Base-by-base conservation (phyloP, 495 filamentous ascomycete genomes). In the Neurospora discreta region DNA sequence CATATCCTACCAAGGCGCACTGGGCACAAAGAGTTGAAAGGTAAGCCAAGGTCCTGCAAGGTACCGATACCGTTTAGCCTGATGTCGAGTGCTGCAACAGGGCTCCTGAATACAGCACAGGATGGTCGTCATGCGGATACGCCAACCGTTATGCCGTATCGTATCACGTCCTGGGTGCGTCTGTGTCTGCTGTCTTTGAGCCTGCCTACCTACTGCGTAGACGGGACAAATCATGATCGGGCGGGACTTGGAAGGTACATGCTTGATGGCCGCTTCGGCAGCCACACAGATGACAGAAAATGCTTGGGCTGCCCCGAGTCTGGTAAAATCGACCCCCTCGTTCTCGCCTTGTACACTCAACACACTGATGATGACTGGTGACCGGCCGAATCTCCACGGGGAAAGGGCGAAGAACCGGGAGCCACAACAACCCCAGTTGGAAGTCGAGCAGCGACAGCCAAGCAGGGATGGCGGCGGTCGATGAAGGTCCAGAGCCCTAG, bases 401-500 rank as follows among this genome's bases (percentile, higher is more conserved):
- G 52, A 70, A 69, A 33, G 30, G 69, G 20, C 16, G 41, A 20
- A 71, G 52, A 30, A 44, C 20, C 44, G 9, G 40, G 43, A 71
- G 30, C 33, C 70, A 71, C 42, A 71, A 39, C 30, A 42, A 71
- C 43, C 70, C 38, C 33, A 36, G 33, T 36, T 3, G 1, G 3
- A 4, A 33, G 33, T 36, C 33, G 33, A n/a, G 42, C 41, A 69
- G 20, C 18, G 8, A 23, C 41, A 52, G 15, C 43, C 26, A 69
- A 67, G 68, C 69, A 69, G 68, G 71, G 71, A 60, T 41, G 60
- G 68, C 39, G 71, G 76, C 67, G 68, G 76, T 71, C 76, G 9
- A 75, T 75, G 5, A 16, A 18, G 75, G 76, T 75, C 76, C 74
- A 68, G 76, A 77, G 60, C 74, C 43, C 71, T 52, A 38, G 18